Evolutionary conservation across 176 grass and related monocot species (phyloP).

Genomic region (barley (Hordeum vulgare)): MorexV3_pseudomolecules_assembly NC_058521.1:574853372-574853871

Average conservation of each 20-base stretch:
- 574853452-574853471: background rate
- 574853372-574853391: constrained; percentile 37
- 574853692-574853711: background rate
- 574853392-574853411: constrained; percentile 35
- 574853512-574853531: constrained; percentile 42
- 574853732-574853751: constrained; percentile 6
- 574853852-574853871: background rate
- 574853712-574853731: constrained; percentile 23
- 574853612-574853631: constrained; percentile 37
- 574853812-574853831: background rate
- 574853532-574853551: constrained; percentile 53
- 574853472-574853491: constrained; percentile 27
- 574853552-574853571: constrained; percentile 63
- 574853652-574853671: background rate
- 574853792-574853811: background rate
- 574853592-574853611: constrained; percentile 54
- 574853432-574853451: constrained; percentile 27
- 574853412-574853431: constrained; percentile 15
- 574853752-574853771: background rate
- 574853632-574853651: constrained; percentile 7
- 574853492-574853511: constrained; percentile 58
- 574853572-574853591: constrained; percentile 44
- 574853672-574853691: background rate
- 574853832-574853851: background rate
- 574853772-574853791: background rate